Conservation (phyloP, 2,329 filamentous ascomycete species). For the Apiospora sp. region DNA sequence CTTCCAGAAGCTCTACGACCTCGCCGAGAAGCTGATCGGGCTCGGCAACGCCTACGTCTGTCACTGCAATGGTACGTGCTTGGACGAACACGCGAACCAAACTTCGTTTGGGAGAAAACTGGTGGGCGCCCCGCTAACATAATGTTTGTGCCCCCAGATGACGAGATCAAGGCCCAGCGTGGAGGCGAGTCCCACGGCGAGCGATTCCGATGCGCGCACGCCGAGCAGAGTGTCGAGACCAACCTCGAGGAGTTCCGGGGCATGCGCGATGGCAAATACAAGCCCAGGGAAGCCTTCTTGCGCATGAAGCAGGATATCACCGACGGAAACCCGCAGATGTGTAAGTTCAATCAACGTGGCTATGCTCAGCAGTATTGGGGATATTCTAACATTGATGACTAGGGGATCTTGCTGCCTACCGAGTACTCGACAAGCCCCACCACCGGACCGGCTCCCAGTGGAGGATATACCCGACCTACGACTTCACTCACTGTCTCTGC, state of each 20-base stretch:
- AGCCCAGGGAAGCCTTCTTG: slow-evolving; percentile 81
- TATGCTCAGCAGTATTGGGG: neutral
- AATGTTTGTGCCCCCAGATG: slow-evolving; percentile 53
- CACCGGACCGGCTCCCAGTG: slow-evolving; percentile 83
- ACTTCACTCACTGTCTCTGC: slow-evolving; percentile 89
- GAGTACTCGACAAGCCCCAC: slow-evolving; percentile 76
- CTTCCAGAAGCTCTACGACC: slow-evolving; percentile 86
- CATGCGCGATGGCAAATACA: slow-evolving; percentile 93
- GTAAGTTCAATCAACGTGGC: neutral
- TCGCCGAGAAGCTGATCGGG: slow-evolving; percentile 84
- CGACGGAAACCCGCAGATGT: slow-evolving; percentile 85
- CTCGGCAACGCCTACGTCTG: slow-evolving; percentile 83
- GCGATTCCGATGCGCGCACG: slow-evolving; percentile 82
- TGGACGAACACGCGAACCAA: neutral
- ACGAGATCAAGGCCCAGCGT: slow-evolving; percentile 85
- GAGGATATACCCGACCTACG: slow-evolving; percentile 95
- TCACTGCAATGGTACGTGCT: slow-evolving; percentile 70
- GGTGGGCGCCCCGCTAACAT: slow-evolving; percentile 22
- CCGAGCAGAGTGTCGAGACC: slow-evolving; percentile 75
- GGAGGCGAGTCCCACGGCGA: slow-evolving; percentile 77
- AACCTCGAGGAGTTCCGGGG: slow-evolving; percentile 85
- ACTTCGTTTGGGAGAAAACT: no score
- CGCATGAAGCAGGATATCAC: slow-evolving; percentile 93
- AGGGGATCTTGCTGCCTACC: slow-evolving; percentile 89
- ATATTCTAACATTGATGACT: neutral